Evolutionary conservation across 495 filamentous ascomycete species (phyloP), one percentile per base, ranked within the genome.

Genomic region (Podospora sp.): DNA sequence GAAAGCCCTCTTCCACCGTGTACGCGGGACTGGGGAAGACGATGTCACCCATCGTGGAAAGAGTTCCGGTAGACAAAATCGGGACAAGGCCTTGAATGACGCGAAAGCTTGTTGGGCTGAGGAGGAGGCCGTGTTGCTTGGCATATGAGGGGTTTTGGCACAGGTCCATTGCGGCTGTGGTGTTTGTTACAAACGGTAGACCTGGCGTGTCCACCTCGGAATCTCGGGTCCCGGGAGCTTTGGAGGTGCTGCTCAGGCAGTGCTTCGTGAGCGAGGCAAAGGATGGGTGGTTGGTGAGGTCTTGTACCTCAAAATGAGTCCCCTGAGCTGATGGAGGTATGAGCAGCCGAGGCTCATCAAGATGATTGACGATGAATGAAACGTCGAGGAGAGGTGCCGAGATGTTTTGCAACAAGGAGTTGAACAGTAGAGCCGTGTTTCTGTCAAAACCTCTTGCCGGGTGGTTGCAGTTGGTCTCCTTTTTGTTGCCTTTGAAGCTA

Each of bases 291-390:
- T 60, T 46, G 20, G 70, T 69, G 24, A 68, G 57, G 59, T 65
- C 50, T 11, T 46, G 5, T 12, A 11, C 2, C 4, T 52, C 65
- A 1, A 65, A 21, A 5, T 14, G 33, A 36, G 68, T 21, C 35
- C 16, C 1, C 1, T 8, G n/a, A 16, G n/a, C 16, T 0, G 24
- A 1, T 11, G 63, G 67, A 0, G 89, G 86, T 3, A 92, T 76
- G 18, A 92, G 75, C 4, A 94, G 88, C 5, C 88, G 80, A 22
- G 89, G 89, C 71, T 94, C 92, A 70, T 95, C 91, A 65, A 93
- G 88, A 12, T 87, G 80, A 73, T 94, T 95, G 73, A 94, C 89
- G 0, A 88, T 87, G 53, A 95, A 75, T 66, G 90, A 86, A 84
- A 94, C 88, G 70, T 93, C 87, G 0, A 91, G 92, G 33, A 92